phyloP scores from a whole-genome alignment of 1,284 basidiomycete genomes.

The Volvariella volvacea region DNA sequence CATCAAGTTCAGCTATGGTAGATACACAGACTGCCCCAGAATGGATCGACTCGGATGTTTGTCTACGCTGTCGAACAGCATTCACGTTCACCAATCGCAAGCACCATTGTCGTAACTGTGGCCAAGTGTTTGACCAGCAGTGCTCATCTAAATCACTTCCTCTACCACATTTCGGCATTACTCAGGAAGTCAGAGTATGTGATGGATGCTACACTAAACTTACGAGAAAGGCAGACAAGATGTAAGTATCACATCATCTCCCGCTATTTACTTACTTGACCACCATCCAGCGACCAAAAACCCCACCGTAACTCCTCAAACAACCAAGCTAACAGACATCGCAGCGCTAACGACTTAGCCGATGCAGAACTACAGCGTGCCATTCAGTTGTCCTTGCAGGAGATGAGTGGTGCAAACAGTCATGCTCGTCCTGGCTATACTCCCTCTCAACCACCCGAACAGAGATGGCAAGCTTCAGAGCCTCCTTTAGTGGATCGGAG shows the following conservation, averaged over 20 bases:
- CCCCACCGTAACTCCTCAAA: slow-evolving; percentile 45
- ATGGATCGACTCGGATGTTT: slow-evolving; percentile 95
- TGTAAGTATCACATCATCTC: slow-evolving; percentile 24
- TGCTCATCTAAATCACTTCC: slow-evolving; percentile 86
- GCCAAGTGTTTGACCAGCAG: slow-evolving; percentile 91
- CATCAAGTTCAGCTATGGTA: slow-evolving; percentile 75
- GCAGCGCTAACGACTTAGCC: slow-evolving; percentile 56
- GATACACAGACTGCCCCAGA: slow-evolving; percentile 87
- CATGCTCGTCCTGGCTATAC: slow-evolving; percentile 58
- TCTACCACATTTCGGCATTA: slow-evolving; percentile 91
- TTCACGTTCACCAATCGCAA: slow-evolving; percentile 98
- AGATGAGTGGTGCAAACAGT: slow-evolving; percentile 53
- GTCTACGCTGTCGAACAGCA: slow-evolving; percentile 85
- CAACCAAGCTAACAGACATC: slow-evolving; percentile 41
- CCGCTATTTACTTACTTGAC: neutral
- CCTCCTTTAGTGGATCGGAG: slow-evolving; percentile 63
- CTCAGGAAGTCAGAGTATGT: slow-evolving; percentile 91
- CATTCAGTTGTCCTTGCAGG: slow-evolving; percentile 86
- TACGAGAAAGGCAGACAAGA: slow-evolving; percentile 49
- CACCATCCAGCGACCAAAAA: slow-evolving; percentile 27
- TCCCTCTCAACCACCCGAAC: slow-evolving; percentile 50
- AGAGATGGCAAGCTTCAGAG: slow-evolving; percentile 58
- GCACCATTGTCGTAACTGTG: slow-evolving; percentile 98
- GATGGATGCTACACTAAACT: slow-evolving; percentile 84
- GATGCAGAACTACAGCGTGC: slow-evolving; percentile 92